phyloP scores from a whole-genome alignment of 805 yeast species.

The Suhomyces emberorum region DNA sequence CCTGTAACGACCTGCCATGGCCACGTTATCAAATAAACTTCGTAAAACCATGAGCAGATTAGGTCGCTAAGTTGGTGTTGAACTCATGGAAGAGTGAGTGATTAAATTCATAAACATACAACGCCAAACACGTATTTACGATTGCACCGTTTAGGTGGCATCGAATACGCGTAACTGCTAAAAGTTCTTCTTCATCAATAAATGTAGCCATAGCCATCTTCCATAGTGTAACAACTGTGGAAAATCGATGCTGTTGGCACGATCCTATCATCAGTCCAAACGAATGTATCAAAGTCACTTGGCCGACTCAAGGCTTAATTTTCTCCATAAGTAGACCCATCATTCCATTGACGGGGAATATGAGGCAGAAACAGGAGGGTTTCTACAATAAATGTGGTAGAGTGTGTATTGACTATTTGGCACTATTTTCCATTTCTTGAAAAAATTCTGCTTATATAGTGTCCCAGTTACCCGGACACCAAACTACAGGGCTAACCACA shows the following conservation, averaged over 20 bases:
- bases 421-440: background rate
- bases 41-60: too few relatives aligned
- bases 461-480: constrained; percentile 8
- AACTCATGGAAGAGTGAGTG: too few relatives aligned
- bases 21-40: too few relatives aligned
- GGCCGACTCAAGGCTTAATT: constrained; percentile 46
- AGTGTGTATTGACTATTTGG: constrained; percentile 1
- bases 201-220: background rate
- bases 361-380: constrained; percentile 67
- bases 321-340: constrained; percentile 65
- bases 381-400: constrained; percentile 3
- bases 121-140: too few relatives aligned
- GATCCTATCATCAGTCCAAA: constrained; percentile 41
- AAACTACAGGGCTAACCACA: too few relatives aligned
- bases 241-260: constrained; percentile 30
- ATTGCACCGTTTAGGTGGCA: too few relatives aligned
- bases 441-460: background rate
- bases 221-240: background rate
- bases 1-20: too few relatives aligned
- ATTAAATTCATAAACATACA: too few relatives aligned
- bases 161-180: too few relatives aligned
- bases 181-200: too few relatives aligned
- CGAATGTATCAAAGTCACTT: constrained; percentile 49
- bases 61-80: too few relatives aligned
- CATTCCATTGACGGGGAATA: constrained; percentile 43